Evolutionary conservation across 768 basidiomycete genomes (phyloP), one percentile per base, ranked within the genome.

Genomic region (Gyrodon lividus): DNA sequence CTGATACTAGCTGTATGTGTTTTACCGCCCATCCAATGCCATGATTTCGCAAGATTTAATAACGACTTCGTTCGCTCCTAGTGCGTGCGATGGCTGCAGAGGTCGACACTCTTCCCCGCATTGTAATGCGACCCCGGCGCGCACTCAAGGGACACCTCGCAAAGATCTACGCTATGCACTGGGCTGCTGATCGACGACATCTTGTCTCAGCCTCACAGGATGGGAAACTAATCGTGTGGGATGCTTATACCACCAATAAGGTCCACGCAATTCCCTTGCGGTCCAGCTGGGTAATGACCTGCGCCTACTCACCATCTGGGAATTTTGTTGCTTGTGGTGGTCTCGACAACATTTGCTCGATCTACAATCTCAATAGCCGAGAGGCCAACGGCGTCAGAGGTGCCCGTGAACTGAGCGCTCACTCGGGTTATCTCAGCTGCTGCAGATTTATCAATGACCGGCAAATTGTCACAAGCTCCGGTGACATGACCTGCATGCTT

Each of bases 201-300:
- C 84, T 99, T 54, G 96, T 99, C 31, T 98, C 97, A 14, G 96
- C 96, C n/a, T 98, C 96, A 2, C 96, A 99, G 70, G 96, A 99
- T 67, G 96, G 96, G 47, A 99, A 99, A 72, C 83, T 99, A 52
- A 98, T 99, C 67, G 96, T 99, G 48, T 99, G 96, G 96, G 96
- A 99, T 72, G 96, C 96, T 45, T 98, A 98, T 73, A 98, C 96
- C n/a, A 97, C 95, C 52, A 99, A 99, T 82, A 99, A 99, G 77
- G 96, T 99, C 54, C 97, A 99, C 67, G 96, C 96, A 60, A 99
- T 99, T 69, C 96, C 96, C 45, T 77, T 99, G 42, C 87, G 96
- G 46, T 97, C 94, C 41, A 93, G 91, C 66, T 99, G 96, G 96
- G 96, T 99, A 74, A 99, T 99, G 96, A 99, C 96, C 46, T 99